Conservation (phyloP, 2,329 filamentous ascomycete genomes). For the Leptographium lundbergii region DNA sequence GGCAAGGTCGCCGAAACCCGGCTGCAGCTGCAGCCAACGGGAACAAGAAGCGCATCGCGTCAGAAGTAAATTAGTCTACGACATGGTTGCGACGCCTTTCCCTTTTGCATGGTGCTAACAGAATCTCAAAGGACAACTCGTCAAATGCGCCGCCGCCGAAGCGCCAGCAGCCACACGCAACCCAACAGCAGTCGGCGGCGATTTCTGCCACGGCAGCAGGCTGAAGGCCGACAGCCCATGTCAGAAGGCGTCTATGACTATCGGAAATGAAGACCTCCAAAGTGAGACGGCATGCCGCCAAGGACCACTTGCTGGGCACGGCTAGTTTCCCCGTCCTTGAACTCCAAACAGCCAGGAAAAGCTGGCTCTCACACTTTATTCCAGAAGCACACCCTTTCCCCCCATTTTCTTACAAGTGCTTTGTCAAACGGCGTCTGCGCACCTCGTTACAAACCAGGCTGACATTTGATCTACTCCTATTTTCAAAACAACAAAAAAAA, state of each 20-base stretch:
- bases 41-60: slow-evolving; percentile 35
- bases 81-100: not conserved
- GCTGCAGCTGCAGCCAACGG: slow-evolving; percentile 23
- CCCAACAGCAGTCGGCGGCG: not conserved
- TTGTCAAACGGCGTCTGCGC: not conserved
- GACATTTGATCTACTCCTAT: not conserved
- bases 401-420: not conserved
- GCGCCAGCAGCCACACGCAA: slow-evolving; percentile 1
- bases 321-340: not conserved
- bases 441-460: not conserved
- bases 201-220: not conserved
- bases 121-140: not conserved
- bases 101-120: not conserved
- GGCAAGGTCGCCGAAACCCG: slow-evolving; percentile 25
- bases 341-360: not conserved
- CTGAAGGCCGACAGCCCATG: not conserved
- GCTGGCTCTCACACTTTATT: not conserved
- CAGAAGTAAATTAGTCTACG: slow-evolving; percentile 25
- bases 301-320: not conserved
- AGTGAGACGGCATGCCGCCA: not conserved
- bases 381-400: not conserved
- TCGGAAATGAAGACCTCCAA: not conserved
- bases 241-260: not conserved
- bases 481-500: slow-evolving; percentile 1
- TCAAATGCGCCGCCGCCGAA: not conserved